Evolutionary conservation across 2,329 filamentous ascomycete species (phyloP).

Genomic region (Didymella keratinophila): DNA sequence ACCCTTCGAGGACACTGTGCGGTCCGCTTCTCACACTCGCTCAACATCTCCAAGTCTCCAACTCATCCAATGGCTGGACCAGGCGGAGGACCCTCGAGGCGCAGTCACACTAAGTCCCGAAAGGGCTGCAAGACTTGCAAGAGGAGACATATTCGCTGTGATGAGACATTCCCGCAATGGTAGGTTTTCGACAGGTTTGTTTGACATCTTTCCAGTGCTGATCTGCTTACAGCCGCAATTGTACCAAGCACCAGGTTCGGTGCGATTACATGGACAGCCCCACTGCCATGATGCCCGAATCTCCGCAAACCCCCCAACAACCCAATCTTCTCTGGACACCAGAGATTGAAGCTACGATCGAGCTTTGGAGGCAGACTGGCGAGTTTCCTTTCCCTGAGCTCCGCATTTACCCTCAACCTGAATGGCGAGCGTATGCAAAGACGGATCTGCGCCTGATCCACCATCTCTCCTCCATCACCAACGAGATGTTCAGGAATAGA

Average conservation of each 20-base stretch:
- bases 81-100: constrained; percentile 87
- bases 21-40: constrained; percentile 28
- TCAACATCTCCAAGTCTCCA: constrained; percentile 8
- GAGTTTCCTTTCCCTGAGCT: constrained; percentile 86
- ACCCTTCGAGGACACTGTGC: constrained; percentile 21
- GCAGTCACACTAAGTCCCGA: constrained; percentile 97
- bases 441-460: constrained; percentile 89
- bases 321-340: constrained; percentile 82
- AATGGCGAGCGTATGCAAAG: constrained; percentile 74
- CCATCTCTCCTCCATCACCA: constrained; percentile 85
- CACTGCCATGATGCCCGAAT: constrained; percentile 67
- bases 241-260: constrained; percentile 97
- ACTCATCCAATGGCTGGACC: constrained; percentile 78
- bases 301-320: constrained; percentile 59
- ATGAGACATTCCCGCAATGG: constrained; percentile 98
- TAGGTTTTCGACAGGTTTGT: constrained; percentile 55
- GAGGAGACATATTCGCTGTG: constrained; percentile 94
- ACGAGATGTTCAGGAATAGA: constrained; percentile 78
- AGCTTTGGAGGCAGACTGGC: constrained; percentile 83
- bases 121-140: constrained; percentile 99
- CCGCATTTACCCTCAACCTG: constrained; percentile 75
- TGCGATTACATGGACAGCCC: constrained; percentile 96
- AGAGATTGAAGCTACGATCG: constrained; percentile 81
- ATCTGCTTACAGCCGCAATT: constrained; percentile 76
- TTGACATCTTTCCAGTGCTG: constrained; percentile 25